Base-by-base conservation (phyloP, 2,329 filamentous ascomycete genomes). In the Scedosporium apiospermum region DNA sequence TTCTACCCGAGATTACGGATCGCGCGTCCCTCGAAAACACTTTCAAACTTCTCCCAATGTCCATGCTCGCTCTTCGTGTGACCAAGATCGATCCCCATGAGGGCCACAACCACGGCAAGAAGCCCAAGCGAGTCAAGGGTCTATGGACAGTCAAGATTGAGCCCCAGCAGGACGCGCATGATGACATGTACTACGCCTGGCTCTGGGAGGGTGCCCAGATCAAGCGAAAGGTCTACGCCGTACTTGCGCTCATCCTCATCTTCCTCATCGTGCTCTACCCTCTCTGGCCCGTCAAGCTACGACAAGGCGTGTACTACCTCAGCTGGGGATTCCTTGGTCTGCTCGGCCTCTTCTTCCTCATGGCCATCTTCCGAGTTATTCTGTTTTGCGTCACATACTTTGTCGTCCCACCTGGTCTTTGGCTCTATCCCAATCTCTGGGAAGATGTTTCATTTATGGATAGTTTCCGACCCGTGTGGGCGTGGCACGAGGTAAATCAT, bases 371-470 rank as follows among this genome's bases (percentile, higher is more conserved):
- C 84, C 88, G 95, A 64, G 83, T 98, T 63, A 96, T 99, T 65
- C 81, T 99, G 30, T 99, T 99, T 80, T 88, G 91, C 72, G 77
- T 96, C 73, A 98, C 95, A 23, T 92, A 96, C 76, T 96, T 98
- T 71, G 81, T 83, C 16, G 81, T 86, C 0, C 80, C 93, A 3
- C 95, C 95, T 2, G 95, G 95, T 69, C 81, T 99, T n/a, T 99
- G 95, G 95, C 82, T 99, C 55, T 99, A 93, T 77, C 95, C 95
- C 58, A 99, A 99, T 72, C 79, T 99, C 21, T 99, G 97, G 80
- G 95, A 99, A 74, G 95, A 99, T 72, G 95, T 99, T 30, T 96
- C 93, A 6, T 98, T 99, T 78, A 89, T 99, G 75, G 95, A 99
- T 73, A 96, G 90, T 71, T 99, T 99, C 83, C 88, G 88, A 71